These are phyloP conservation scores for Tricholoma sp. DNA, from an alignment of 768 basidiomycete genomes.

Conservation along the genomic window DNA sequence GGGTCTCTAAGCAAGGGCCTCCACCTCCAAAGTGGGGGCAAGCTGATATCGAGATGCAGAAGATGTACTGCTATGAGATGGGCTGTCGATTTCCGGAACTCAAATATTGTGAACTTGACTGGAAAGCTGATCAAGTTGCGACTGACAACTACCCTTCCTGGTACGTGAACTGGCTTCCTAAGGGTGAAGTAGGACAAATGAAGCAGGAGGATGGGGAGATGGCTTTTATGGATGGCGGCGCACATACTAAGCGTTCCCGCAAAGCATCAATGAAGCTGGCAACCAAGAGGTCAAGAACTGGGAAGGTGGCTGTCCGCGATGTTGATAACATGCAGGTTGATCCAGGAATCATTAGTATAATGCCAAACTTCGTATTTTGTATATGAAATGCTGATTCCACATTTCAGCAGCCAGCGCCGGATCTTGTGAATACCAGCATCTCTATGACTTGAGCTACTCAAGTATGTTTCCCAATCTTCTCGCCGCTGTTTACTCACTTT, in stretches of 20 bases:
- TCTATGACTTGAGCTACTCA: not conserved
- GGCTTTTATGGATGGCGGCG: not conserved
- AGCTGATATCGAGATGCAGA: not conserved
- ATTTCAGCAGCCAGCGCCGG: not conserved
- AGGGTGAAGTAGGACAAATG: not conserved
- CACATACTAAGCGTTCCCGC: not conserved
- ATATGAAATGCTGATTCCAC: not conserved
- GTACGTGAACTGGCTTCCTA: not conserved
- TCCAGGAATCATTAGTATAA: not conserved
- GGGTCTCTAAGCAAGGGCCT: not conserved
- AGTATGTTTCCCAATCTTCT: not conserved
- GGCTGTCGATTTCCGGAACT: conserved; percentile 11
- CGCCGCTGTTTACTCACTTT: not conserved
- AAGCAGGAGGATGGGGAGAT: not conserved
- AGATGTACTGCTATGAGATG: conserved; percentile 11
- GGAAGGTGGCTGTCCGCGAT: not conserved
- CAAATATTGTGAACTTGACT: conserved; percentile 14
- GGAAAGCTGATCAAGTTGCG: conserved; percentile 16
- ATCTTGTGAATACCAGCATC: not conserved
- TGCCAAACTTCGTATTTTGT: not conserved
- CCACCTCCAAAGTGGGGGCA: conserved; percentile 8
- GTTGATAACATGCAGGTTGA: not conserved
- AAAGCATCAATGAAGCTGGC: not conserved
- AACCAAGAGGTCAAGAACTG: not conserved
- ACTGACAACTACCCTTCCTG: conserved; percentile 15